These are phyloP conservation scores for Calonectria crousiana DNA, from an alignment of 2,329 filamentous ascomycete species.

Conservation along the genomic window DNA sequence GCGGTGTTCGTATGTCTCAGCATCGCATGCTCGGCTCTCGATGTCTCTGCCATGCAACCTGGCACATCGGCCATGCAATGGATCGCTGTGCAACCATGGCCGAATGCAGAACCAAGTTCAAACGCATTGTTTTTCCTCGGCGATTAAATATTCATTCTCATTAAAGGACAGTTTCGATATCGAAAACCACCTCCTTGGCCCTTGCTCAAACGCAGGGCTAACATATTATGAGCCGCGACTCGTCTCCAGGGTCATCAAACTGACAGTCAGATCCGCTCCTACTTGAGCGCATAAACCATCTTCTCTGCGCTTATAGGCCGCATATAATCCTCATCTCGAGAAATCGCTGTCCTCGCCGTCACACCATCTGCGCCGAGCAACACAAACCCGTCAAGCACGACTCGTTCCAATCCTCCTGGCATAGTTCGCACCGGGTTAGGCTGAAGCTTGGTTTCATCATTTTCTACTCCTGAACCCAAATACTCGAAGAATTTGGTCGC, in stretches of 20 bases:
- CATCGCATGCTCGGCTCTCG: background rate
- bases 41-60: background rate
- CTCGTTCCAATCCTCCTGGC: slow-evolving; percentile 46
- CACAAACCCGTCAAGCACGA: slow-evolving; percentile 44
- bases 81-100: background rate
- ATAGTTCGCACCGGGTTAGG: slow-evolving; percentile 49
- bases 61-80: background rate
- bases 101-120: background rate
- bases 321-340: slow-evolving; percentile 49
- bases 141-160: background rate
- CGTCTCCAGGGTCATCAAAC: background rate
- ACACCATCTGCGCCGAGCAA: slow-evolving; percentile 43
- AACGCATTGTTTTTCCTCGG: background rate
- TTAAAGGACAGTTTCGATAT: background rate
- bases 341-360: slow-evolving; percentile 29
- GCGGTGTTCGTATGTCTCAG: too few relatives aligned
- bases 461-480: slow-evolving; percentile 33
- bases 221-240: background rate
- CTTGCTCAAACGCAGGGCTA: background rate
- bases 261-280: background rate
- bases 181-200: background rate
- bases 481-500: slow-evolving; percentile 53
- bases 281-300: slow-evolving; percentile 44
- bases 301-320: slow-evolving; percentile 56
- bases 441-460: slow-evolving; percentile 27